Conservation (phyloP, 345 rosid species). For the Hypericum androsaemum region DNA sequence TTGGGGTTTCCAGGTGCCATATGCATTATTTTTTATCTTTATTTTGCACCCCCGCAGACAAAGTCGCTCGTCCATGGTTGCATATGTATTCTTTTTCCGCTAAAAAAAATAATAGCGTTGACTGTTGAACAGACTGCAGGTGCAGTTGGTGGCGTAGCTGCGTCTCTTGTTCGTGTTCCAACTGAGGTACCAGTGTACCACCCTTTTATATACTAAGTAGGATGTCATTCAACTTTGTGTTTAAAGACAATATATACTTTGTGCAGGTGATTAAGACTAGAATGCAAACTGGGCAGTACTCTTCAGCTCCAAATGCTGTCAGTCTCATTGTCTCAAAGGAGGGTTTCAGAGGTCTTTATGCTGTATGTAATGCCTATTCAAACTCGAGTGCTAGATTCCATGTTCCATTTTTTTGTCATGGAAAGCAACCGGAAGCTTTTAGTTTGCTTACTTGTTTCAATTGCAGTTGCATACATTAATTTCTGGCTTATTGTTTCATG, state of each 20-base stretch:
- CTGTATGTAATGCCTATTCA: conserved; percentile 32
- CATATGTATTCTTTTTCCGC: conserved; percentile 11
- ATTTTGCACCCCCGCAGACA: conserved; percentile 4
- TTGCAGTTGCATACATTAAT: too few relatives aligned
- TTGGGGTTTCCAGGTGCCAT: too few relatives aligned
- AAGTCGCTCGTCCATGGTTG: not conserved
- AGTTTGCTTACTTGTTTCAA: not conserved
- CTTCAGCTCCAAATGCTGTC: conserved; percentile 77
- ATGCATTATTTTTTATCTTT: not conserved
- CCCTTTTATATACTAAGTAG: not conserved
- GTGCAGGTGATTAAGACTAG: conserved; percentile 87
- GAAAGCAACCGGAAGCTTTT: conserved; percentile 1
- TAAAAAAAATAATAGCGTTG: conserved; percentile 3
- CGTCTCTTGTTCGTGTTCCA: conserved; percentile 89
- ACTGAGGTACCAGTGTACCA: conserved; percentile 53
- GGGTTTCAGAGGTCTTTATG: conserved; percentile 85
- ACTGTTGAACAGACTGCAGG: conserved; percentile 67
- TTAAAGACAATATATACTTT: not conserved
- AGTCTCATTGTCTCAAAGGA: conserved; percentile 62
- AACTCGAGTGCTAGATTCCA: too few relatives aligned
- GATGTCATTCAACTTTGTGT: not conserved
- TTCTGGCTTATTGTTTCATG: too few relatives aligned
- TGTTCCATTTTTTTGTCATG: not conserved
- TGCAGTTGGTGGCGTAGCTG: conserved; percentile 86
- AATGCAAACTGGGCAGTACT: conserved; percentile 90